Percentiles rank a stretch among this genome's conserved stretches.
phyloP scores from a whole-genome alignment of 495 filamentous ascomycete species.

The Penicillium dipodomyicola region DNA sequence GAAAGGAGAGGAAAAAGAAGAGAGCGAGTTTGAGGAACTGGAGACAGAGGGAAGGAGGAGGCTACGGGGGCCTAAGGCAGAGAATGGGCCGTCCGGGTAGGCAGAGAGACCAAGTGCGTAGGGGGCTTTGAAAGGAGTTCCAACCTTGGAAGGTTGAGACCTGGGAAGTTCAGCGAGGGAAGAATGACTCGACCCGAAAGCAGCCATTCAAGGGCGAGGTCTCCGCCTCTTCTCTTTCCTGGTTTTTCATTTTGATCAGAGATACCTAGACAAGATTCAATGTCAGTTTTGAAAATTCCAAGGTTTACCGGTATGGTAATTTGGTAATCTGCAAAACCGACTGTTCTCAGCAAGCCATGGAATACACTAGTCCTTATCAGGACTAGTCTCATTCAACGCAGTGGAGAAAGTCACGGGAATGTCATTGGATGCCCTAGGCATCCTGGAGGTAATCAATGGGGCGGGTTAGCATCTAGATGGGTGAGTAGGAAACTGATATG shows the following conservation, averaged over 20 bases:
- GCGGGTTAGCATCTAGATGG: constrained; percentile 19
- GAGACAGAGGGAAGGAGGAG: constrained; percentile 32
- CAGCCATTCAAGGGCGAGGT: not conserved
- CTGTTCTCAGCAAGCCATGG: constrained; percentile 3
- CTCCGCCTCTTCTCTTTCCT: not conserved
- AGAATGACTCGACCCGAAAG: constrained; percentile 19
- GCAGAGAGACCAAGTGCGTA: constrained; percentile 11
- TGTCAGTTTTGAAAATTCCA: not conserved
- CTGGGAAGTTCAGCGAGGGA: constrained; percentile 7
- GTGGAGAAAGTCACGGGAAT: constrained; percentile 25
- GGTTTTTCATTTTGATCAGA: constrained; percentile 6
- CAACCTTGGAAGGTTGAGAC: not conserved
- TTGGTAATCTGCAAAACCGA: not conserved
- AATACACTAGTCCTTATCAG: constrained; percentile 13
- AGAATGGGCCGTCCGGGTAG: constrained; percentile 21
- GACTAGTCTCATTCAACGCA: constrained; percentile 19
- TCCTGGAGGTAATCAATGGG: constrained; percentile 8
- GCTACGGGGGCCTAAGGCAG: constrained; percentile 30
- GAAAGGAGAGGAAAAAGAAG: constrained; percentile 36
- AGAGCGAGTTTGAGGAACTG: constrained; percentile 22
- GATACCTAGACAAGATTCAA: constrained; percentile 7
- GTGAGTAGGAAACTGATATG: constrained; percentile 1
- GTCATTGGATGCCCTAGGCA: constrained; percentile 5
- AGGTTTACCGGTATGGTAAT: constrained; percentile 6
- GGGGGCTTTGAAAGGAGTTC: constrained; percentile 15